Base-by-base conservation (phyloP, 768 basidiomycete genomes). In the Sistotremastrum niveocremeum region DNA sequence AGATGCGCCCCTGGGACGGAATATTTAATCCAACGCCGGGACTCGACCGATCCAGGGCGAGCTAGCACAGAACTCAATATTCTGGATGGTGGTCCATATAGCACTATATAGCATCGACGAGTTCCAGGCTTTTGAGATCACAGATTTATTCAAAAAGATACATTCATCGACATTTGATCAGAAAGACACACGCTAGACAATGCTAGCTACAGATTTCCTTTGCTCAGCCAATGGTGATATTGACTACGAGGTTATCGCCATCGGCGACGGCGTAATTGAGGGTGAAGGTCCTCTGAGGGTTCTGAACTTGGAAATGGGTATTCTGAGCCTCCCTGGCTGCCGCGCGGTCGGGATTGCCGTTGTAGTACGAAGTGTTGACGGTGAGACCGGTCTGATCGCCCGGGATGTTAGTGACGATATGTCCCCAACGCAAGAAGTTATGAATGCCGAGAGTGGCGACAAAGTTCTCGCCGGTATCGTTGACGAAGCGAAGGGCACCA, bases 231-330 rank as follows among this genome's bases (percentile, higher is more conserved):
- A 42, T 42, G 9, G 34, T 49, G 48, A 49, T 30, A 39, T 49
- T 49, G 9, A 40, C 49, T 32, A 7, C 36, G 32, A 49, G 49
- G 49, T 49, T 42, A n/a, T 49, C 42, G 32, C 49, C 49, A 4
- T 49, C 49, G n/a, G 48, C 35, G 12, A 49, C 20, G 7, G 40
- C 42, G 29, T 49, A 49, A 29, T 49, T 43, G 12, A 49, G 12
- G n/a, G 10, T 30, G 33, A 44, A 11, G n/a, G 48, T 12, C n/a
- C 49, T 48, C 20, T 42, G 39, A 8, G 39, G 9, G 49, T 38
- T 51, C 12, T 12, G 8, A 29, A 49, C 49, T 31, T 36, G 41
- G 49, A 45, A 49, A 8, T 33, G 28, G 4, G 49, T 36, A 31
- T 11, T 48, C 48, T 49, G 48, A 5, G 9, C 35, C 48, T 50